These are phyloP conservation scores for Coniella vitis DNA, from an alignment of 2,329 filamentous ascomycete genomes.

Conservation along the genomic window DNA sequence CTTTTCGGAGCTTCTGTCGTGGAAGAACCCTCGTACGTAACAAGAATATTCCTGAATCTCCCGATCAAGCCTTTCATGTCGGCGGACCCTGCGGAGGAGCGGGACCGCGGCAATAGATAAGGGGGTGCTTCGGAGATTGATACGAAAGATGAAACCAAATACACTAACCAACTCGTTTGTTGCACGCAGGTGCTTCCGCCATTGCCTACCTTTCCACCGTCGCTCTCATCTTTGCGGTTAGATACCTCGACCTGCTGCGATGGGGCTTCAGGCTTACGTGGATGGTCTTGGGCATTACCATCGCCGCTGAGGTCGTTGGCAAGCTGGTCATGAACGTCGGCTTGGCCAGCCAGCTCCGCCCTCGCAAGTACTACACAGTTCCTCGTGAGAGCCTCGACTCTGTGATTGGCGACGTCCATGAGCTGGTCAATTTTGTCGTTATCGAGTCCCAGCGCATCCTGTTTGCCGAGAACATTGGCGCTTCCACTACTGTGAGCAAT, in stretches of 20 bases:
- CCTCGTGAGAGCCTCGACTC: constrained; percentile 55
- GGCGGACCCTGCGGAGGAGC: too few relatives aligned
- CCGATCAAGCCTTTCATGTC: neutral
- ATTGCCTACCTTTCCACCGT: constrained; percentile 57
- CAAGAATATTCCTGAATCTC: neutral
- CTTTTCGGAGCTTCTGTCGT: constrained; percentile 62
- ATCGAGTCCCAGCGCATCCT: constrained; percentile 63
- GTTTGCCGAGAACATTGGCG: constrained; percentile 59
- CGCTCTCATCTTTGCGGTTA: constrained; percentile 52
- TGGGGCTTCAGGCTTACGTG: constrained; percentile 60
- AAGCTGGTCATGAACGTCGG: constrained; percentile 56
- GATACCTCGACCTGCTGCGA: constrained; percentile 60
- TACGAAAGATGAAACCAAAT: too few relatives aligned
- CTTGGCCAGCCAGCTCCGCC: constrained; percentile 58
- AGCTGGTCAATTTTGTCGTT: constrained; percentile 65
- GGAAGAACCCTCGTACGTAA: constrained; percentile 60
- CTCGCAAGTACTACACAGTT: constrained; percentile 60
- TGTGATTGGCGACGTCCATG: constrained; percentile 57
- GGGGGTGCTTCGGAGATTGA: too few relatives aligned
- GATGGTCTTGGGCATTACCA: constrained; percentile 53
- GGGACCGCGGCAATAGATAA: neutral
- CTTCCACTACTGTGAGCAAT: constrained; percentile 50
- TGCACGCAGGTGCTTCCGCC: constrained; percentile 49
- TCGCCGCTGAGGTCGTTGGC: constrained; percentile 54
- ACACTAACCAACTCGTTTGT: constrained; percentile 21